Base-by-base conservation (phyloP, 257 asterid species). In the Avicennia marina region DNA sequence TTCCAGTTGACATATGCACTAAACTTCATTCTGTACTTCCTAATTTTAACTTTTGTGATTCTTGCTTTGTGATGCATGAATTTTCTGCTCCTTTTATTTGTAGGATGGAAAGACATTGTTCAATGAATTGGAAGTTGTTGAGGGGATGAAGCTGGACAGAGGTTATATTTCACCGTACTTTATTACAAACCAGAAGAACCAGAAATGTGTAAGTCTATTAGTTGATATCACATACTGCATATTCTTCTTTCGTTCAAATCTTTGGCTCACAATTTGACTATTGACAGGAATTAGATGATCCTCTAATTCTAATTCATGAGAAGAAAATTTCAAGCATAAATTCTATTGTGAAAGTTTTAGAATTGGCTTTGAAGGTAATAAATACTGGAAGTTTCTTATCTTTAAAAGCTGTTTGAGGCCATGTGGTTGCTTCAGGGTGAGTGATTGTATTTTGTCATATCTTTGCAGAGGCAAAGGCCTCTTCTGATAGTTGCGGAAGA, bases 81-180 rank as follows among this genome's bases (percentile, higher is more conserved):
- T 36, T 5, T n/a, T 56, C 50, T 16, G 4, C 16, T 32, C 18
- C n/a, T n/a, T 53, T 24, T 48, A 38, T 73, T 61, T 43, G 41
- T 36, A 93, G 98, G 97, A 93, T 58, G 98, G 98, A 3, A 89
- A 93, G 64, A 93, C 98, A n/a, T 62, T 93, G 71, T 76, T 63
- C 58, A 84, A 93, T 68, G 97, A 93, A 69, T 64, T 91, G 81
- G 98, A 86, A 71, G 98, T 91, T 51, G 97, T 91, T 19, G 98
- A 91, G 72, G 98, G 98, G 24, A 91, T 91, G 98, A 91, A 91
- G 76, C 65, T 91, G 40, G 96, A 88, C 65, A 72, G 98, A 64
- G 98, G 98, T 44, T 88, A 85, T 56, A 88, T 91, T 41, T 91
- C 98, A 12, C 98, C 98, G 0, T 91, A 91, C 63, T 91, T 91